Evolutionary conservation across 352 stramenopile genomes (phyloP), one percentile per base, ranked within the genome.

Genomic region (Peronospora belbahrii): DNA sequence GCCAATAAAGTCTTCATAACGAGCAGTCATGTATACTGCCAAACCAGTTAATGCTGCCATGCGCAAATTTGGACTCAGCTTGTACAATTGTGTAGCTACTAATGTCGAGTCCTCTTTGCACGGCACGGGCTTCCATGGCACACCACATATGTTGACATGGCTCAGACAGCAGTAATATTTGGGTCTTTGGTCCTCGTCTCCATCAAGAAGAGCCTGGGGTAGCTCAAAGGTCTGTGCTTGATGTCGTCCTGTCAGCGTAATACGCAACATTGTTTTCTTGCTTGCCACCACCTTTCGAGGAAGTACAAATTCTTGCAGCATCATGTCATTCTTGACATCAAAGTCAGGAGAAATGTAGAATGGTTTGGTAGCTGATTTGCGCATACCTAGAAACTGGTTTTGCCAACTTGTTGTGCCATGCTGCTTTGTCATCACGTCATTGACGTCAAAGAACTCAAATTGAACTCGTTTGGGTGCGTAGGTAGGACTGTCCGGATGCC

Each of bases 91-190:
- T 13, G 15, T 20, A 34, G 56, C 23, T 40, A 45, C 25, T 33
- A 31, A 19, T 38, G 51, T 38, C 24, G 10, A 24, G 5, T 48
- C 34, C 28, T 4, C 34, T 45, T 17, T 30, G 0, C 15, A 20
- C 36, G 23, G 37, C 13, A 43, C 44, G 20, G 60, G 59, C 1
- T 56, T 58, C 53, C 52, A 79, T 5, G 54, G 56, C 15, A 83
- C 45, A 1, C 77, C 77, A 5, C 80, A 46, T 14, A 76, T 73
- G 25, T 83, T 82, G 28, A 91, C 74, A 43, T 85, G 82, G 49
- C 79, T 91, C 6, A 91, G 20, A 43, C 79, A 90, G 45, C 74
- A 83, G 42, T 88, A 90, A 25, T 85, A 90, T 42, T 88, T 88
- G 7, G 76, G 79, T 37, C 53, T 40, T 27, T 49, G 60, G 33